phyloP scores from a whole-genome alignment of 2,329 filamentous ascomycete species.

The Penicillium sp. region DNA sequence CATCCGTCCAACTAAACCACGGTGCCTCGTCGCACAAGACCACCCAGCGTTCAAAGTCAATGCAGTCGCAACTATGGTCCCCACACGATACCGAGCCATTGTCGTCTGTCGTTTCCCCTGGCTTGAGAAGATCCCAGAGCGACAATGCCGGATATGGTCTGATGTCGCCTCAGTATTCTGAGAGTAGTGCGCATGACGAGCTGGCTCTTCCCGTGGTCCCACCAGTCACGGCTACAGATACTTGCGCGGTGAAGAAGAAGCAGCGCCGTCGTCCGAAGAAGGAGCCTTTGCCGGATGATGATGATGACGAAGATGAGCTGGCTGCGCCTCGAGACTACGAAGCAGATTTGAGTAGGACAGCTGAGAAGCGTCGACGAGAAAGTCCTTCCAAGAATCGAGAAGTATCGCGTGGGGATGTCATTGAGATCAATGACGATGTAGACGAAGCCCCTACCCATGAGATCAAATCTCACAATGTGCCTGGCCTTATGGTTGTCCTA shows the following conservation, averaged over 20 bases:
- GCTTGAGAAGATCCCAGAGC: constrained; percentile 26
- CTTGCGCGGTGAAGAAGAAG: constrained; percentile 30
- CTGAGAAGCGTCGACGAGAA: constrained; percentile 24
- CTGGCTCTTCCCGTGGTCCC: constrained; percentile 28
- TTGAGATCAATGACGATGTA: constrained; percentile 2
- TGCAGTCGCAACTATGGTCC: constrained; percentile 31
- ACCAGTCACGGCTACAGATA: constrained; percentile 24
- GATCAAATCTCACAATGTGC: not conserved
- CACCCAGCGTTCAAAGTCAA: constrained; percentile 27
- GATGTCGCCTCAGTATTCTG: constrained; percentile 20
- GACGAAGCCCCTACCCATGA: not conserved
- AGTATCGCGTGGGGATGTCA: not conserved
- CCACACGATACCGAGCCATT: constrained; percentile 45
- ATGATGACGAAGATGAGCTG: constrained; percentile 34
- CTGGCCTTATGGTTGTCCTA: not conserved
- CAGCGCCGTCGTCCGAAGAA: constrained; percentile 36
- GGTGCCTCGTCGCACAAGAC: constrained; percentile 10
- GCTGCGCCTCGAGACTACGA: constrained; percentile 15
- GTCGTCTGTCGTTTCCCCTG: constrained; percentile 35
- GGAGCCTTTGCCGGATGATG: constrained; percentile 21
- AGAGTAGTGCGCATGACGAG: constrained; percentile 29
- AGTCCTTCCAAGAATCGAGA: constrained; percentile 18
- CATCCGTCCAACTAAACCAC: not conserved
- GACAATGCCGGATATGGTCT: constrained; percentile 17
- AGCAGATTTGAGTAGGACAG: constrained; percentile 5